Conservation (phyloP, 768 basidiomycete species). For the Termitomyces heimii region DNA sequence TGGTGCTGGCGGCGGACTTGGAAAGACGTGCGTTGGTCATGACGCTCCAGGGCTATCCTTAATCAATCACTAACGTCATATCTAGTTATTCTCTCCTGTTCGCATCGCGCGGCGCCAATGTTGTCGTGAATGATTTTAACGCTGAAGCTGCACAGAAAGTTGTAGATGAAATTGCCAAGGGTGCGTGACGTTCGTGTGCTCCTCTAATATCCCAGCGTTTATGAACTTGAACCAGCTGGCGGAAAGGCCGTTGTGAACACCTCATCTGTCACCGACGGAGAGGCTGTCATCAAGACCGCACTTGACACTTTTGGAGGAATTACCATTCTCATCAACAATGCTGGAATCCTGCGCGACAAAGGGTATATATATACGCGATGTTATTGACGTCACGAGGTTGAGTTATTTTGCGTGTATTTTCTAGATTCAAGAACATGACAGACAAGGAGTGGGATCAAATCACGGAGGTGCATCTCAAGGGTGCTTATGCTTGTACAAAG, state of each 20-base stretch:
- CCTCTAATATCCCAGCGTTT: not conserved
- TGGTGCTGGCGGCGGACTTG: slow-evolving; percentile 93
- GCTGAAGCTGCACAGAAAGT: slow-evolving; percentile 85
- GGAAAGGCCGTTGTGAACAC: slow-evolving; percentile 86
- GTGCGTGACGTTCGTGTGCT: slow-evolving; percentile 32
- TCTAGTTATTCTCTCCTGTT: slow-evolving; percentile 84
- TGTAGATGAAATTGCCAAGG: slow-evolving; percentile 79
- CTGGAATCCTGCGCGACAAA: slow-evolving; percentile 82
- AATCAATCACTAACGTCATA: slow-evolving; percentile 4
- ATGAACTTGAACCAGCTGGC: slow-evolving; percentile 48
- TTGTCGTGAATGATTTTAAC: slow-evolving; percentile 95
- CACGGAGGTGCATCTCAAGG: slow-evolving; percentile 87
- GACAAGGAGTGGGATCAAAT: slow-evolving; percentile 93
- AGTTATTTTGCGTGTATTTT: not conserved
- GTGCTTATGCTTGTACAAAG: slow-evolving; percentile 87
- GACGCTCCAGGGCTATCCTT: not conserved
- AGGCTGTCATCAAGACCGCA: slow-evolving; percentile 80
- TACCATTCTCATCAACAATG: slow-evolving; percentile 93
- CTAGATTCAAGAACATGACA: slow-evolving; percentile 94
- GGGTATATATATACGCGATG: slow-evolving; percentile 38
- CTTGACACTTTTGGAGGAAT: slow-evolving; percentile 79
- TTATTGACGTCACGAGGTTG: not conserved
- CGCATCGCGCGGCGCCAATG: slow-evolving; percentile 88
- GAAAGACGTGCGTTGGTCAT: slow-evolving; percentile 62
- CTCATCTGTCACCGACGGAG: slow-evolving; percentile 83